A percentile compares a stretch with the other conserved stretches of the same genome.
These are phyloP conservation scores for Tricholomella constricta DNA, from an alignment of 768 basidiomycete species.

Conservation along the genomic window DNA sequence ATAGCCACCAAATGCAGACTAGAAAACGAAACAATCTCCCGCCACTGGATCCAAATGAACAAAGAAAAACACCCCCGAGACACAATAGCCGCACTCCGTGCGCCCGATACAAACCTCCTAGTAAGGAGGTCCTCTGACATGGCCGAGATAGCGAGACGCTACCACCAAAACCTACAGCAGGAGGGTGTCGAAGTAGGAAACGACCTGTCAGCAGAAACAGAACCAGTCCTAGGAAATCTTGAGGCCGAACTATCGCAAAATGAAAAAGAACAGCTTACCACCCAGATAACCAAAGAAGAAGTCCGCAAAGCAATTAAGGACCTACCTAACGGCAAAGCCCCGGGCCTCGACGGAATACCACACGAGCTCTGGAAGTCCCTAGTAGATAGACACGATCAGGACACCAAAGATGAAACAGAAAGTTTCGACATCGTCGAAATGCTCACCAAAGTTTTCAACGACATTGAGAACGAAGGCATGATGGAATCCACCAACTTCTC, in stretches of 20 bases:
- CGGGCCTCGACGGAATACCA: slow-evolving; percentile 17
- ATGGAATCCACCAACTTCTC: slow-evolving; percentile 17
- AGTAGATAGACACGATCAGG: neutral
- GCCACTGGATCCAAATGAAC: slow-evolving; percentile 14
- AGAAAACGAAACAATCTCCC: slow-evolving; percentile 10
- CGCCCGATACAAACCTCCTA: too few relatives aligned
- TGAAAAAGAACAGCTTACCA: neutral
- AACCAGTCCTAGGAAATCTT: neutral
- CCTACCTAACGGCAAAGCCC: slow-evolving; percentile 17
- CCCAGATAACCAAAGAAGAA: neutral
- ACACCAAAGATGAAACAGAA: neutral
- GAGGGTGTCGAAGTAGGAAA: too few relatives aligned
- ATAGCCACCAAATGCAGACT: slow-evolving; percentile 3
- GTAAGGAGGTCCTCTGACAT: too few relatives aligned
- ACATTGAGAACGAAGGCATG: slow-evolving; percentile 30
- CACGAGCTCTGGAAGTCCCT: slow-evolving; percentile 29
- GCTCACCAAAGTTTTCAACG: slow-evolving; percentile 20
- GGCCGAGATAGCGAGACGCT: too few relatives aligned
- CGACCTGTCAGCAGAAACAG: neutral
- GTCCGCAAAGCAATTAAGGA: slow-evolving; percentile 4
- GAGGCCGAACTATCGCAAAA: neutral
- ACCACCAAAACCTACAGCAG: too few relatives aligned
- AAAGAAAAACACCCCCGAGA: slow-evolving; percentile 14
- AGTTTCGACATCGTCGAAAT: slow-evolving; percentile 13
- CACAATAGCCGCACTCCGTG: too few relatives aligned